Evolutionary conservation across 108 stramenopile species (phyloP).

Genomic region (Cyclostephanos tholiformis): DNA sequence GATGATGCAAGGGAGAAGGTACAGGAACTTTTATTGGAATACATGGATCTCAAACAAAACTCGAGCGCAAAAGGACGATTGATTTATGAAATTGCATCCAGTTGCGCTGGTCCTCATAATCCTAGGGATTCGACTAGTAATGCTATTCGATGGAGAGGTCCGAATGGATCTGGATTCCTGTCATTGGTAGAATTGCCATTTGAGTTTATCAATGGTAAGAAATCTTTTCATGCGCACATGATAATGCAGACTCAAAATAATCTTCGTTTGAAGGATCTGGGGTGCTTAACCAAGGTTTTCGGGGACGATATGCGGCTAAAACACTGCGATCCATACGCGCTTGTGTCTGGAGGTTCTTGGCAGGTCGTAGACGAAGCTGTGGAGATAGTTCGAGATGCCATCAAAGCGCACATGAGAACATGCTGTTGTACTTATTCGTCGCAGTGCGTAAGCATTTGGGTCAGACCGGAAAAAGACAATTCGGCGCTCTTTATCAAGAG

Average conservation of each 20-base stretch:
- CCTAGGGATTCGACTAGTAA: not conserved
- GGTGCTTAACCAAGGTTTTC: not conserved
- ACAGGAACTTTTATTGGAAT: not conserved
- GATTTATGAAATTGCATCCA: constrained; percentile 2
- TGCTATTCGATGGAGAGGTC: not conserved
- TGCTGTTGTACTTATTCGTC: constrained; percentile 7
- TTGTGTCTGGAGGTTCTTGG: not conserved
- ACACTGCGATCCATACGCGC: constrained; percentile 4
- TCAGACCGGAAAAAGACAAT: too few relatives aligned
- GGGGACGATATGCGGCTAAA: not conserved
- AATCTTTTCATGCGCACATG: not conserved
- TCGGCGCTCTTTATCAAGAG: too few relatives aligned
- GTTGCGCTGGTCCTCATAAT: not conserved
- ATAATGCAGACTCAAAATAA: not conserved
- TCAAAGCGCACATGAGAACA: not conserved
- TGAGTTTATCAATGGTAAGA: not conserved
- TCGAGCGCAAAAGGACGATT: not conserved
- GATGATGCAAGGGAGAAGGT: not conserved
- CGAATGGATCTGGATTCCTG: not conserved
- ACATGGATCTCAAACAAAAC: not conserved
- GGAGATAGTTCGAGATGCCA: not conserved
- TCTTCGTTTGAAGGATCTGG: not conserved
- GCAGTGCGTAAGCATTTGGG: too few relatives aligned
- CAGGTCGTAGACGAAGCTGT: not conserved
- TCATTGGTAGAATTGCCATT: not conserved